Percentiles rank a stretch among this genome's conserved stretches.
Conservation (phyloP, 768 basidiomycete species). For the Terana coerulea region DNA sequence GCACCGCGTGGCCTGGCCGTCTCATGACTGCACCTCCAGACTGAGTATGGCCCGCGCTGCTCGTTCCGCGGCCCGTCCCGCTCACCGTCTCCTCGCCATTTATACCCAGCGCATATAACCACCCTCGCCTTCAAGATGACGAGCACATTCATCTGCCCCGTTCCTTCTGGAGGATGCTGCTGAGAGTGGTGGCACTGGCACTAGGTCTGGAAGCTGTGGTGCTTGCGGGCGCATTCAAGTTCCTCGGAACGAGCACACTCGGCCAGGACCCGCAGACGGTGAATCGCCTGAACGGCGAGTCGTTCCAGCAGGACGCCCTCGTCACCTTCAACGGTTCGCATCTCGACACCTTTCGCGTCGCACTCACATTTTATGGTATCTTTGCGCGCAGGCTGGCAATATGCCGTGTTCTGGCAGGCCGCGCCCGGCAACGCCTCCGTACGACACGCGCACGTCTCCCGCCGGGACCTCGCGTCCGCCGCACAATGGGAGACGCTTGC, state of each 20-base stretch:
- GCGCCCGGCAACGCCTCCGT: slow-evolving; percentile 26
- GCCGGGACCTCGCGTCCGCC: slow-evolving; percentile 18
- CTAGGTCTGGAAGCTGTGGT: neutral
- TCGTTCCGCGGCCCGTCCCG: too few species aligned
- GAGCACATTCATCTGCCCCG: too few species aligned
- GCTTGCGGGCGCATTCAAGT: slow-evolving; percentile 12
- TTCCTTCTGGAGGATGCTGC: too few species aligned
- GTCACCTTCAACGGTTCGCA: slow-evolving; percentile 31
- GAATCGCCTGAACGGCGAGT: slow-evolving; percentile 34
- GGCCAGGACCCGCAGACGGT: slow-evolving; percentile 32
- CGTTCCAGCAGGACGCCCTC: slow-evolving; percentile 34
- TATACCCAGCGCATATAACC: too few species aligned
- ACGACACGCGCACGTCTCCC: slow-evolving; percentile 25
- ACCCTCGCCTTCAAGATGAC: too few species aligned
- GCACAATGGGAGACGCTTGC: slow-evolving; percentile 27
- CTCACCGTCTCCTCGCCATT: too few species aligned
- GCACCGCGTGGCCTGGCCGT: too few species aligned
- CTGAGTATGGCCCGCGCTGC: too few species aligned
- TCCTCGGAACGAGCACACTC: slow-evolving; percentile 20
- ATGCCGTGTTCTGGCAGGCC: slow-evolving; percentile 30
- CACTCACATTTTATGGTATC: neutral
- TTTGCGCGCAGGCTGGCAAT: slow-evolving; percentile 28
- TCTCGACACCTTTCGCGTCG: neutral
- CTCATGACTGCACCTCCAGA: too few species aligned
- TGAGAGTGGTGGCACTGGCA: neutral